Evolutionary conservation across 1,139 yeast genomes (phyloP), one percentile per base, ranked within the genome.

Genomic region (Lodderomyces margitis): DNA sequence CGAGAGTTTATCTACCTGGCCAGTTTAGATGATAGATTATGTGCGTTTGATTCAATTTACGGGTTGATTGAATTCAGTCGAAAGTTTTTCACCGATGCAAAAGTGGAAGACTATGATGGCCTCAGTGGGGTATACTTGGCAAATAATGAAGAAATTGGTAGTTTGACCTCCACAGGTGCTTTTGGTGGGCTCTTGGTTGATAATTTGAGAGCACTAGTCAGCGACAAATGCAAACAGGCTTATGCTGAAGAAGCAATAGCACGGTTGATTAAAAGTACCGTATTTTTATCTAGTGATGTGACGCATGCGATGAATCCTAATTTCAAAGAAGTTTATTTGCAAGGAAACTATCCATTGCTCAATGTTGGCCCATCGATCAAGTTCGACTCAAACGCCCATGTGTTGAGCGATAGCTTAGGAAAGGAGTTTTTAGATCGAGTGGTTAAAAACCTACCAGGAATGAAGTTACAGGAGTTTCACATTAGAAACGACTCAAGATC

Each of bases 351-450:
- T 56, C 95, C 96, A 19, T 63, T 80, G 44, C 88, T 92, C 47
- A 87, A 87, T 64, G 78, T 74, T 37, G 96, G 96, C 38, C 63
- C 87, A 41, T 71, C 87, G 1, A 60, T 87, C 23, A 75, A 87
- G 6, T 67, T 81, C 51, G 95, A 87, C 61, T 78, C 94, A 25
- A 84, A 87, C 56, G 87, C 81, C 17, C 84, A 83, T 58, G 83
- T 87, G 78, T 86, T 91, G 34, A 86, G 95, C 12, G 95, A 87
- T 58, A 72, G 81, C 3, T 79, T 80, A 25, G 87, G 91, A 10
- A 64, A 75, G 36, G 82, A 88, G 0, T 65, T 87, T 38, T 71
- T 81, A 34, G 82, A 82, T 54, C 81, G 82, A 50, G 64, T 87
- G 51, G 89, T 87, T 4, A 64, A 74, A 37, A 40, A 40, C n/a